Base-by-base conservation (phyloP, 2,329 filamentous ascomycete species). In the Pseudocercospora musae region DNA sequence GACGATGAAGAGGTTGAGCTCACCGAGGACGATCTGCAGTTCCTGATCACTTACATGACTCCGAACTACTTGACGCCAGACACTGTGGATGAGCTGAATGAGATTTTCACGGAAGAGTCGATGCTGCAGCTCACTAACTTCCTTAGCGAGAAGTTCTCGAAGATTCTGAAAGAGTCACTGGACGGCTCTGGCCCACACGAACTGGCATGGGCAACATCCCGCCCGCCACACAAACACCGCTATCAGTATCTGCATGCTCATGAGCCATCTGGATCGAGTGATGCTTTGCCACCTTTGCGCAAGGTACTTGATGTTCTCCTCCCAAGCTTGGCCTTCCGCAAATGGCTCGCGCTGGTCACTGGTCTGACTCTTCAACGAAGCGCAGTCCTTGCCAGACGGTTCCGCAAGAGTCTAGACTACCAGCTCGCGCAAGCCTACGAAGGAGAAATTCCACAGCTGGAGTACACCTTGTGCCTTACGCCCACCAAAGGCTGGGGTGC, bases 191-290 rank as follows among this genome's bases (percentile, higher is more conserved):
- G 93, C 75, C n/a, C 57, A 10, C 29, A 58, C 2, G 73, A 75
- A 9, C 72, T 63, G 9, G 40, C 27, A 11, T 70, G 70, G 50
- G n/a, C 46, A 0, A 73, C 69, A 8, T 91, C 95, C 6, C 85
- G 86, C 31, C 95, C 95, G 42, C 95, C 95, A 0, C 93, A 99
- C 79, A 99, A 99, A 80, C 92, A 97, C 74, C 90, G 93, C 13
- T 99, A 89, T 75, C 81, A 96, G 1, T 99, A 95, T 77, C 84
- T 91, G 63, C 87, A 92, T 69, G 27, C 57, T 1, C 76, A 79
- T 42, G 25, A 57, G 25, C 15, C 46, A 20, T 65, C 68, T 11
- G 55, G 52, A 10, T 42, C 40, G 18, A 46, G 63, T 2, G 67
- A 68, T 53, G 80, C 57, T 18, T 59, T 25, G 78, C 68, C 81